Evolutionary conservation across 2,329 filamentous ascomycete genomes (phyloP), one percentile per base, ranked within the genome.

Genomic region (Diplodia sapinea): DNA sequence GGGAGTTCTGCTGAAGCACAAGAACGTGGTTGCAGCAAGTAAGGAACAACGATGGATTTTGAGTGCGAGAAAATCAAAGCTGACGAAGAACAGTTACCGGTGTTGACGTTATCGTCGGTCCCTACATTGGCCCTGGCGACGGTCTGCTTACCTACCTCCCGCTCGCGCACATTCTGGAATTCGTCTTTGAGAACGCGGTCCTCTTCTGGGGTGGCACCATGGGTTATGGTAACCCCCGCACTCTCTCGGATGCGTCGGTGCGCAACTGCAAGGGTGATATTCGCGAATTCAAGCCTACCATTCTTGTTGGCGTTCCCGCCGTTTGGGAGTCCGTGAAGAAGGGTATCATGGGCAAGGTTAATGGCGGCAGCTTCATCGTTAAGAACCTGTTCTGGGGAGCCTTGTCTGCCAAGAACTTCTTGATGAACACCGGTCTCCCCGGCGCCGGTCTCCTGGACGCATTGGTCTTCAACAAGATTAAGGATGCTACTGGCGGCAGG

Each of bases 121-220:
- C 90, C 68, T 90, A 90, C 74, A 87, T 98, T 61, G 90, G 89
- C 69, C 88, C 90, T 68, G 88, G 86, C 55, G 95, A 99, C 73
- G 86, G 87, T 55, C 84, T 98, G 52, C 86, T 99, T 55, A 93
- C 94, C 26, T 99, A 98, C 79, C 87, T 99, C 15, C 95, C 95
- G 1, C 89, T 96, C 65, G 94, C 95, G 2, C 95, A 99, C 77
- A 98, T 98, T 74, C 89, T 99, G 74, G 95, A 99, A 80, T 95
- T 97, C 79, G 91, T 94, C 68, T 92, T 99, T 72, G 95, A 99
- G 81, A 97, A 96, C 78, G 84, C 94, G 8, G 92, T 91, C 68
- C 81, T 99, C 69, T 95, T 89, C 81, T 92, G 94, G 84, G 95
- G 95, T 72, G 94, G 90, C 73, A 94, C 91, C 38, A 89, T 99